Evolutionary conservation across 768 basidiomycete genomes (phyloP).

Genomic region (Agrocybe praecox): DNA sequence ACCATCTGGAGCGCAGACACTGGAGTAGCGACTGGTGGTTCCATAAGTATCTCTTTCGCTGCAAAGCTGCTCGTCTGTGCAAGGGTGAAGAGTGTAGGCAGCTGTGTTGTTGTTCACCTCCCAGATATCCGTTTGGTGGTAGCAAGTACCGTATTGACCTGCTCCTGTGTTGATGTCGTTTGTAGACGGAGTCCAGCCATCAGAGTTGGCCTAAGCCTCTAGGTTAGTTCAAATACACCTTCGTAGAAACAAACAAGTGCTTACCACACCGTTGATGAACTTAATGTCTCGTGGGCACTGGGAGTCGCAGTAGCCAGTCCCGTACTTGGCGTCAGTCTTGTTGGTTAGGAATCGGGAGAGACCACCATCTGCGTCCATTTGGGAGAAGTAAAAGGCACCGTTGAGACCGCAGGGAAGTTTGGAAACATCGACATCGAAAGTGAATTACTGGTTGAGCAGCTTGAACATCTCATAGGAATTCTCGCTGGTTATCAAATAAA

Average conservation of each 20-base stretch:
- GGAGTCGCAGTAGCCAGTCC: conserved; percentile 25
- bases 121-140: conserved; percentile 27
- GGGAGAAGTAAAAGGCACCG: conserved; percentile 20
- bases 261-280: conserved; percentile 18
- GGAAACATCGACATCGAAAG: conserved; percentile 23
- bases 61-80: too few relatives aligned
- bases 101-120: conserved; percentile 24
- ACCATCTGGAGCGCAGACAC: too few relatives aligned
- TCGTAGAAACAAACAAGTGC: neutral
- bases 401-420: conserved; percentile 21
- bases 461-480: conserved; percentile 20
- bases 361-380: conserved; percentile 22
- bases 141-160: conserved; percentile 21
- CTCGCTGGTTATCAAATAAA: conserved; percentile 21
- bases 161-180: conserved; percentile 21
- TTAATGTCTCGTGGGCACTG: conserved; percentile 24
- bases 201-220: conserved; percentile 15
- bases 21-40: neutral
- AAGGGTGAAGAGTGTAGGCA: conserved; percentile 13
- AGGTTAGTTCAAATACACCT: neutral
- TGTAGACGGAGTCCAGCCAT: conserved; percentile 16
- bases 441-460: conserved; percentile 22
- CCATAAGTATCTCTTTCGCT: conserved; percentile 23
- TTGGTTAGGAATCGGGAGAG: conserved; percentile 15
- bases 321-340: conserved; percentile 25